Base-by-base conservation (phyloP, 1,284 basidiomycete genomes). In the Irpex sp. region DNA sequence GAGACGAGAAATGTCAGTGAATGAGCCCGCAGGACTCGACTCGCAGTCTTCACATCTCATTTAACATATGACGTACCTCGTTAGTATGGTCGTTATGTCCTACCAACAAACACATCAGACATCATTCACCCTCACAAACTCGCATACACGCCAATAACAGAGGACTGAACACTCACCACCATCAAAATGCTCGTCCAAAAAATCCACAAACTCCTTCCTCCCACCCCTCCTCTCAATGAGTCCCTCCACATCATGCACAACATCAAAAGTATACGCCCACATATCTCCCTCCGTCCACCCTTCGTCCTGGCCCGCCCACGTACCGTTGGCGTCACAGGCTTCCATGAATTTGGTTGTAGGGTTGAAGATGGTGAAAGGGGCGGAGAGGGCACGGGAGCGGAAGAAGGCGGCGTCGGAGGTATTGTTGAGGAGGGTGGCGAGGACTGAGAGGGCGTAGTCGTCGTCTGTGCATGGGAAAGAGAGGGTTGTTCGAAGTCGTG, bases 281-380 rank as follows among this genome's bases (percentile, higher is more conserved):
- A 89, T 89, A 72, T 94, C 92, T 43, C 90, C 92, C 76, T 92
- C 92, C 5, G 88, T 93, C 92, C 89, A 93, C 0, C 88, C 92
- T 13, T 74, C 81, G 61, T 86, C 81, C 33, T 80, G 78, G 13
- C 92, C 90, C 0, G 90, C 92, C 85, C 87, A 93, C 2, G 79
- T 75, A 0, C 92, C 92, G 68, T 84, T 81, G 13, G 81, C 79
- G 63, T 89, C 86, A 46, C 87, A 80, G 4, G 91, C 90, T 69
- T 93, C 90, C 88, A 94, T 93, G 69, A 94, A 93, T 1, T 89
- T 89, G 0, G 89, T 91, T 0, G 75, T 78, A 11, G 79, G 69
- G 70, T 94, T 94, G 78, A 84, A 94, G n/a, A 94, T 76, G 1
- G 81, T 81, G 71, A 86, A 88, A 0, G 83, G 81, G 26, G 83